These are phyloP conservation scores for Pythium volutum DNA, from an alignment of 352 stramenopile species.

Conservation along the genomic window DNA sequence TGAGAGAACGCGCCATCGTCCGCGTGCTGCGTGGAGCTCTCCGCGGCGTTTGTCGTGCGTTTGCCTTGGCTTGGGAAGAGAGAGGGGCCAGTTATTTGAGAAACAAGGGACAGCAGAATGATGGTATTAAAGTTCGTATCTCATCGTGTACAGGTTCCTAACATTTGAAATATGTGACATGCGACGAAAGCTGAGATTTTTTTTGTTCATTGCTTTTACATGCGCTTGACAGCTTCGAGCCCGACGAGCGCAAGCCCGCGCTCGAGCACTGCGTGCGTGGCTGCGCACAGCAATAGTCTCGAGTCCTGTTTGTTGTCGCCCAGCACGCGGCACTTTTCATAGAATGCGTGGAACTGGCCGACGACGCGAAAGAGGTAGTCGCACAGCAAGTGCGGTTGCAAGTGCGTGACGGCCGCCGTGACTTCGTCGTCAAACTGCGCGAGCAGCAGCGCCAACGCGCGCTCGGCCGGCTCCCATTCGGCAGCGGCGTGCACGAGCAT, in stretches of 20 bases:
- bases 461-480: conserved; percentile 68
- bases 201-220: conserved; percentile 50
- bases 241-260: conserved; percentile 67
- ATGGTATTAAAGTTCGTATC: conserved; percentile 7
- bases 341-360: conserved; percentile 78
- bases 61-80: background rate
- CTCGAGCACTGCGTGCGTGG: conserved; percentile 65
- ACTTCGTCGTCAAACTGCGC: conserved; percentile 82
- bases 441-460: conserved; percentile 66
- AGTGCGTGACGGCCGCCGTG: conserved; percentile 40
- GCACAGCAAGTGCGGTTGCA: conserved; percentile 75
- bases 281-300: conserved; percentile 69
- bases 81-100: conserved; percentile 13
- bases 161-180: background rate
- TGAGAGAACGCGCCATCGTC: conserved; percentile 1
- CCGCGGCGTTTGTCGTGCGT: background rate
- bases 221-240: conserved; percentile 64
- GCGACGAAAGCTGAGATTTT: too few species aligned
- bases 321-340: conserved; percentile 77
- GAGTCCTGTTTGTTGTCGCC: conserved; percentile 58
- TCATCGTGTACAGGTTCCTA: background rate
- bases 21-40: background rate
- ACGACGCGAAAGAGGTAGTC: conserved; percentile 83
- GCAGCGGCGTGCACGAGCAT: conserved; percentile 39
- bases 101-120: conserved; percentile 3